phyloP scores from a whole-genome alignment of 139 green algal genomes.

The Tetradesmus obliquus region DNA sequence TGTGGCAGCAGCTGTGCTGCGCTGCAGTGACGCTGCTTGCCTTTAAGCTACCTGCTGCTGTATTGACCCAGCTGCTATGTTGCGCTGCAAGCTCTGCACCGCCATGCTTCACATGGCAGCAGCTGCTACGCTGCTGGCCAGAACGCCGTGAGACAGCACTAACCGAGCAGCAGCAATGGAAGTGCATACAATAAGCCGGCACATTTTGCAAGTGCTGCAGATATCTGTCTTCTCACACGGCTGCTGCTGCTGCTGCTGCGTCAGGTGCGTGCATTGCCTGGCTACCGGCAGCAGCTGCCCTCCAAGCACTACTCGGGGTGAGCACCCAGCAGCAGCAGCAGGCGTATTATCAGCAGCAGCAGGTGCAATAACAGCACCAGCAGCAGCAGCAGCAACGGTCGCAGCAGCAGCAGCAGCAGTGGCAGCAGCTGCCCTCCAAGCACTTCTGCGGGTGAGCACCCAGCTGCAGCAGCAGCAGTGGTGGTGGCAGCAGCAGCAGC shows the following conservation, averaged over 20 bases:
- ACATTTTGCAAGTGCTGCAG: too few relatives aligned
- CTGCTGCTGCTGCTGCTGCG: neutral
- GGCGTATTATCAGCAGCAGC: neutral
- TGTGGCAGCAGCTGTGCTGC: too few relatives aligned
- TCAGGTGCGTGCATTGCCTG: neutral
- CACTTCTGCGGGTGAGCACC: slow-evolving; percentile 29
- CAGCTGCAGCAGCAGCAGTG: neutral
- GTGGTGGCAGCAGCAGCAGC: neutral
- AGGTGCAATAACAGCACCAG: neutral
- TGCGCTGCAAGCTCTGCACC: too few relatives aligned
- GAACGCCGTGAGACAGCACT: too few relatives aligned
- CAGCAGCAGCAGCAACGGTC: neutral
- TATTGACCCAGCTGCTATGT: too few relatives aligned
- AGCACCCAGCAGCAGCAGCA: neutral
- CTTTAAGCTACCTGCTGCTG: too few relatives aligned
- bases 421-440: slow-evolving; percentile 6
- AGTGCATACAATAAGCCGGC: too few relatives aligned
- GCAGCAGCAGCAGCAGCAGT: neutral
- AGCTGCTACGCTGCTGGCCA: too few relatives aligned
- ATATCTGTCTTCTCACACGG: too few relatives aligned
- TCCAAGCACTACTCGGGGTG: slow-evolving; percentile 32
- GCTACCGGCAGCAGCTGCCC: neutral
- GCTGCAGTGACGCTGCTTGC: too few relatives aligned
- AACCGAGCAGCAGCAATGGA: too few relatives aligned
- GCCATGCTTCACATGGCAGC: too few relatives aligned